Percentiles rank a stretch among this genome's conserved stretches.
These are phyloP conservation scores for Ceratocystis harringtonii DNA, from an alignment of 2,329 filamentous ascomycete species.

Conservation along the genomic window DNA sequence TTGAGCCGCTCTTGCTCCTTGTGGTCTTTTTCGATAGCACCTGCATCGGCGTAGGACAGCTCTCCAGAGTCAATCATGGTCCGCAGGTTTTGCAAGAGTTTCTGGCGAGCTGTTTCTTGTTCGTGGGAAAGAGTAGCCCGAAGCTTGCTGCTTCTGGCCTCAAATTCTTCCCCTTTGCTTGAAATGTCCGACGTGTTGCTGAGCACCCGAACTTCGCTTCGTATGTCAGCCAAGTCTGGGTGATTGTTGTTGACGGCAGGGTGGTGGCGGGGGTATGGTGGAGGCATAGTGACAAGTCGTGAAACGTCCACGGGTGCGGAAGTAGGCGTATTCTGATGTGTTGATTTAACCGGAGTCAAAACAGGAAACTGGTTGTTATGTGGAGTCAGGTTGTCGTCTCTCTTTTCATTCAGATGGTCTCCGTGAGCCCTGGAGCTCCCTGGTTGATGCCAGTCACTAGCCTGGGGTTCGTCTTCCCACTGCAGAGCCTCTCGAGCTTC, in stretches of 20 bases:
- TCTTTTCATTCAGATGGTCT: constrained; percentile 23
- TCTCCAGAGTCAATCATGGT: constrained; percentile 62
- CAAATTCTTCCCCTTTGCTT: constrained; percentile 49
- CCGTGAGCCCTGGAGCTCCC: constrained; percentile 12
- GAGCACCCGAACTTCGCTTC: constrained; percentile 56
- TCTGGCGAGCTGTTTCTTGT: constrained; percentile 39
- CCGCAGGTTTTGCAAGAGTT: constrained; percentile 61
- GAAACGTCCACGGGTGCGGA: constrained; percentile 66
- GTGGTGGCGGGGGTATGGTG: constrained; percentile 85
- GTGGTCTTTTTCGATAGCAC: constrained; percentile 63
- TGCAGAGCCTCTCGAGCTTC: constrained; percentile 59
- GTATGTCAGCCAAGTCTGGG: constrained; percentile 67
- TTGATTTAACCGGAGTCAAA: constrained; percentile 28
- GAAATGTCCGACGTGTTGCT: constrained; percentile 60
- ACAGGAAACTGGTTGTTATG: constrained; percentile 30
- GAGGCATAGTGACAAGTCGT: constrained; percentile 78
- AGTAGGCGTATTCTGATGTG: constrained; percentile 32
- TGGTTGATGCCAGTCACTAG: constrained; percentile 16
- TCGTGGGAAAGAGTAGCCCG: constrained; percentile 39
- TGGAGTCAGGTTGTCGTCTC: constrained; percentile 32
- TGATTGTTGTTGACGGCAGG: constrained; percentile 94
- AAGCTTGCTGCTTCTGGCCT: constrained; percentile 40
- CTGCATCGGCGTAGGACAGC: constrained; percentile 71
- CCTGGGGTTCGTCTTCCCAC: constrained; percentile 39
- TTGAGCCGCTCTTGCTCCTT: constrained; percentile 51